These are phyloP conservation scores for Cyberlindnera americana DNA, from an alignment of 805 yeast species.

Conservation along the genomic window DNA sequence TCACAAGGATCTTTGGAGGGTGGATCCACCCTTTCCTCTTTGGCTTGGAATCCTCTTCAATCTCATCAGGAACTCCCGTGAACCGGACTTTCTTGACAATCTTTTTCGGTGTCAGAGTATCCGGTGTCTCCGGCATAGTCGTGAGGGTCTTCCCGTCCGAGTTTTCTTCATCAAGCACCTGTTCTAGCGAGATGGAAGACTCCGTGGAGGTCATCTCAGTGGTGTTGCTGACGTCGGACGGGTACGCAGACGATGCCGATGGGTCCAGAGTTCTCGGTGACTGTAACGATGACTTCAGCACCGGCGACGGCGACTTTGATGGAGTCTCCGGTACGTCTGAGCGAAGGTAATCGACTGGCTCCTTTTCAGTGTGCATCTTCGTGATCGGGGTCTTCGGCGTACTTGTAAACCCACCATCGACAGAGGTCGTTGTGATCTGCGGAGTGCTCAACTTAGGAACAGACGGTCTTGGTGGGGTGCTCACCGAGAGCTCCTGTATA, in stretches of 20 bases:
- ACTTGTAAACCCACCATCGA: not conserved
- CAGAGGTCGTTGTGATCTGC: not conserved
- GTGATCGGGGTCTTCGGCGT: not conserved
- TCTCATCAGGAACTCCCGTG: constrained; percentile 26
- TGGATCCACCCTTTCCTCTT: constrained; percentile 24
- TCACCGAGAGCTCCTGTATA: not conserved
- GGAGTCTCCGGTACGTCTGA: not conserved
- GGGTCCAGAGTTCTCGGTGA: not conserved
- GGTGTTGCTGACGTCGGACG: constrained; percentile 14
- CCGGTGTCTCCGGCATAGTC: constrained; percentile 2
- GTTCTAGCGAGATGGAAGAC: constrained; percentile 4
- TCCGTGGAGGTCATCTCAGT: constrained; percentile 11
- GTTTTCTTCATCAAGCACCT: constrained; percentile 1
- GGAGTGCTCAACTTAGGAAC: constrained; percentile 1
- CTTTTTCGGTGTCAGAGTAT: constrained; percentile 6
- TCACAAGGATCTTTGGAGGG: constrained; percentile 18
- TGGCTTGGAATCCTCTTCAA: constrained; percentile 21
- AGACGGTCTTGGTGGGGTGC: constrained; percentile 8
- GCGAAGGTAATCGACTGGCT: not conserved
- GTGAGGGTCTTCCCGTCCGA: constrained; percentile 7
- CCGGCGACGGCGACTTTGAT: constrained; percentile 6
- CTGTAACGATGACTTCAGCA: constrained; percentile 9
- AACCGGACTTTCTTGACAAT: constrained; percentile 27
- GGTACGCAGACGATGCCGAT: not conserved
- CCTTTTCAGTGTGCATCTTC: constrained; percentile 1